Evolutionary conservation across 1,284 basidiomycete species (phyloP).

Genomic region (Irpex sp.): DNA sequence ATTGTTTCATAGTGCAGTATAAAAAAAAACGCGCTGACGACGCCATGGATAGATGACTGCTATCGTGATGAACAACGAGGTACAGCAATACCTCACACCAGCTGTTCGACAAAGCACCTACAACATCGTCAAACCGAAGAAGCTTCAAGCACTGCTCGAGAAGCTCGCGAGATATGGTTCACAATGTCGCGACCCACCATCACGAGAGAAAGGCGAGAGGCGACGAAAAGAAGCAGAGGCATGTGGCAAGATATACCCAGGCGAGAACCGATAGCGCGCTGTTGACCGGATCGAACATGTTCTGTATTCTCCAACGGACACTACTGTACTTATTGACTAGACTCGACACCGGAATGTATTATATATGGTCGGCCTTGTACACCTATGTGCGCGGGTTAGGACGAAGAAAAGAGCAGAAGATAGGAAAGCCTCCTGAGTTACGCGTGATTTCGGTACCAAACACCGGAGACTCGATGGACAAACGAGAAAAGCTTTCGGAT

Average conservation of each 20-base stretch:
- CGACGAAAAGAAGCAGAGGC: slow-evolving; percentile 79
- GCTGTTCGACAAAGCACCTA: slow-evolving; percentile 73
- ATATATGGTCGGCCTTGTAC: slow-evolving; percentile 13
- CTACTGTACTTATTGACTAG: slow-evolving; percentile 13
- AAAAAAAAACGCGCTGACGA: not conserved
- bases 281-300: slow-evolving; percentile 5
- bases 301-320: slow-evolving; percentile 5
- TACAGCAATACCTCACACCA: slow-evolving; percentile 79
- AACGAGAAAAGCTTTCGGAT: slow-evolving; percentile 13
- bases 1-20: not conserved
- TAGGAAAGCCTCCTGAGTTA: slow-evolving; percentile 10
- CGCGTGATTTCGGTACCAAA: slow-evolving; percentile 9
- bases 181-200: slow-evolving; percentile 53
- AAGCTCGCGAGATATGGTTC: slow-evolving; percentile 74
- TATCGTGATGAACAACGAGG: slow-evolving; percentile 70
- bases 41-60: slow-evolving; percentile 59
- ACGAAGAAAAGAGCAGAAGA: slow-evolving; percentile 15
- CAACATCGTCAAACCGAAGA: slow-evolving; percentile 66
- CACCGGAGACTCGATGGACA: slow-evolving; percentile 7
- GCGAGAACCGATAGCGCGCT: slow-evolving; percentile 43
- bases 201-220: slow-evolving; percentile 63
- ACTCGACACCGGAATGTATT: slow-evolving; percentile 12
- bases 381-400: slow-evolving; percentile 20
- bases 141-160: slow-evolving; percentile 74
- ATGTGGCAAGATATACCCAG: slow-evolving; percentile 65